Percentiles rank a stretch among this genome's conserved stretches.
phyloP scores from a whole-genome alignment of 768 basidiomycete species.

The Pholiota microspora region DNA sequence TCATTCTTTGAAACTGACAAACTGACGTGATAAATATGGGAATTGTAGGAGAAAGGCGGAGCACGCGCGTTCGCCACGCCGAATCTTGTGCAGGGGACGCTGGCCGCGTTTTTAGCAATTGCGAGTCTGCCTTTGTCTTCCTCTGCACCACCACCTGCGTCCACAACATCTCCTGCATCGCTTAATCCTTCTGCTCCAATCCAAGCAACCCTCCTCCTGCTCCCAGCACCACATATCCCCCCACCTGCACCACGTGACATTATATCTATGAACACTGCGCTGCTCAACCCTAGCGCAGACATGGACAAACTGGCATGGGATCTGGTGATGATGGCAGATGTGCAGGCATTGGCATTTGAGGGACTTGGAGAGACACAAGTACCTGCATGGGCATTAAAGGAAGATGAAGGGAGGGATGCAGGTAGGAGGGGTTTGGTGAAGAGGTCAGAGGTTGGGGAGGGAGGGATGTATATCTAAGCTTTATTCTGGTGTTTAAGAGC shows the following conservation, averaged over 20 bases:
- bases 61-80: constrained; percentile 48
- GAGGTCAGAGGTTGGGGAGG: constrained; percentile 40
- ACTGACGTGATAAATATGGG: not conserved
- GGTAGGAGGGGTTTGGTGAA: constrained; percentile 8
- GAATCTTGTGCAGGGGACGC: constrained; percentile 53
- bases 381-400: constrained; percentile 12
- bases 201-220: constrained; percentile 37
- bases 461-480: constrained; percentile 23
- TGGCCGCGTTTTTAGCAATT: constrained; percentile 51
- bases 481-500: not conserved
- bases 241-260: constrained; percentile 40
- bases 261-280: constrained; percentile 28
- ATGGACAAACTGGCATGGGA: too few relatives aligned
- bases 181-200: not conserved
- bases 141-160: not conserved
- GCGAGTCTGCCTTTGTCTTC: constrained; percentile 24
- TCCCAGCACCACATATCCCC: constrained; percentile 46
- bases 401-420: not conserved
- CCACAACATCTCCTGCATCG: too few relatives aligned
- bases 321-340: constrained; percentile 26
- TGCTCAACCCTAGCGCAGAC: too few relatives aligned
- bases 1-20: not conserved
- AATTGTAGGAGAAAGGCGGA: constrained; percentile 26
- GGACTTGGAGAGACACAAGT: constrained; percentile 28
- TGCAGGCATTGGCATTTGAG: constrained; percentile 34